Evolutionary conservation across 2,329 filamentous ascomycete species (phyloP), one percentile per base, ranked within the genome.

Genomic region (Cladosporium velox): DNA sequence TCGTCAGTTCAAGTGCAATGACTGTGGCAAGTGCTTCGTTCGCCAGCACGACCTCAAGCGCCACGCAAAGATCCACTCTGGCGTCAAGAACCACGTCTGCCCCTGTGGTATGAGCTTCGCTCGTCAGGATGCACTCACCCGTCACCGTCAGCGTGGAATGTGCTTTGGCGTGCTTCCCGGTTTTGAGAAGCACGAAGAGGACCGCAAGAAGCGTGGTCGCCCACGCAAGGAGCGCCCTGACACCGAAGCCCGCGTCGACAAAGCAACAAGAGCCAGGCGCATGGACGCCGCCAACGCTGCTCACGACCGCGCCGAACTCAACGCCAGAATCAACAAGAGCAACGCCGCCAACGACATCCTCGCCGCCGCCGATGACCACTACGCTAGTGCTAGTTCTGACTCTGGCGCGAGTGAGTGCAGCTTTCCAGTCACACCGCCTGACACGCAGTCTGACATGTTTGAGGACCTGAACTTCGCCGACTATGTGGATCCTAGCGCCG

Each of bases 21-120:
- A 91, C 65, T 99, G 95, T 82, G 86, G 90, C 62, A 98, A 98
- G 81, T 94, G 93, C 80, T 99, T 99, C 77, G 95, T 98, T 51
- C 90, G 95, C 44, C 93, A 97, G 73, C 95, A 99, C 77, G 95
- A 99, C 77, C 88, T 98, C 68, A 99, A 98, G 83, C 89, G 95
- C 67, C 95, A 99, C 77, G 91, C 93, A 71, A 97, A 98, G 81
- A 99, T 98, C 66, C 95, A 99, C 80, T 96, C 92, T 1, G 93
- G 93, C 59, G 90, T 96, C 80, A 97, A 97, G 82, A 93, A 94
- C 4, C 97, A 97, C 77, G 91, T 92, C 55, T 99, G 95, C 80
- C 89, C 92, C 69, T 99, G 95, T 76, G 93, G 94, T 66, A 96
- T 96, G 79, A 92, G 90, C 71, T 99, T 99, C 77, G 94, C 94